Conservation (phyloP, 163 green algal species). For the Scenedesmus sp. region DNA sequence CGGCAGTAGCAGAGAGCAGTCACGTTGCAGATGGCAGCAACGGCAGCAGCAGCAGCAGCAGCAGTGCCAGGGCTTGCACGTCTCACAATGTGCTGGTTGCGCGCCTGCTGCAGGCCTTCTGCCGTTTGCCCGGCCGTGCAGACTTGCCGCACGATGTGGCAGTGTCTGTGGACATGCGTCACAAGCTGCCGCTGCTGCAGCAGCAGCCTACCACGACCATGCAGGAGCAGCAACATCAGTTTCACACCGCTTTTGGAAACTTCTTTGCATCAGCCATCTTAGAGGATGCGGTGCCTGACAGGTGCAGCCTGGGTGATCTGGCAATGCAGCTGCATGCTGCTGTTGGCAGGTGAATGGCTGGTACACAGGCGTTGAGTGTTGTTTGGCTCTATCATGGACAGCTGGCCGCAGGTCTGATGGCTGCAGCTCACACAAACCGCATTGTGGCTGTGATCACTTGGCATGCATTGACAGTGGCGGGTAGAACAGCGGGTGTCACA, state of each 20-base stretch:
- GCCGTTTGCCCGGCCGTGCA: conserved; percentile 3
- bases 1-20: conserved; percentile 4
- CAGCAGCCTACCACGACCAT: too few relatives aligned
- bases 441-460: too few relatives aligned
- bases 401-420: too few relatives aligned
- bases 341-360: conserved; percentile 13
- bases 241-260: conserved; percentile 11
- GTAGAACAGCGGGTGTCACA: too few relatives aligned
- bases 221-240: conserved; percentile 1
- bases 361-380: background rate
- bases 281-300: conserved; percentile 15
- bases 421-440: too few relatives aligned
- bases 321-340: conserved; percentile 10
- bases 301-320: background rate
- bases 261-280: conserved; percentile 39
- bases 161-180: conserved; percentile 39
- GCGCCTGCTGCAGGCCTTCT: background rate
- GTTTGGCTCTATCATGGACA: too few relatives aligned
- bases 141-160: conserved; percentile 35
- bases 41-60: too few relatives aligned
- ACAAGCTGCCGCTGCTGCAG: background rate
- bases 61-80: background rate
- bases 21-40: background rate
- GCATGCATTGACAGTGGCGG: too few relatives aligned
- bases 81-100: conserved; percentile 45